These are phyloP conservation scores for Logfia minima DNA, from an alignment of 129 eudicot genomes.

Conservation along the genomic window DNA sequence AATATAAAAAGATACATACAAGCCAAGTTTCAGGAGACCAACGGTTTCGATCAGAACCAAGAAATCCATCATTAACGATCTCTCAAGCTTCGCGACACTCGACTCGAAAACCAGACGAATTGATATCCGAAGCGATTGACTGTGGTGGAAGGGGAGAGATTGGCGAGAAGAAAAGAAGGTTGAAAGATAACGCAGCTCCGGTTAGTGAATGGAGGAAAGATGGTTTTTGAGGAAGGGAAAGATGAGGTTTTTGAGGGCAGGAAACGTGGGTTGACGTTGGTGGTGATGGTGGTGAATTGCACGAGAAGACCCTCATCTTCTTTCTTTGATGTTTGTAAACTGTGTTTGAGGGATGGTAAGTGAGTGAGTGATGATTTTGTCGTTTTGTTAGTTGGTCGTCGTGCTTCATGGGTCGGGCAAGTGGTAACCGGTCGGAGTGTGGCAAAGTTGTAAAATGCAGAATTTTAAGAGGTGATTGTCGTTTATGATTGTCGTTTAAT, in stretches of 20 bases:
- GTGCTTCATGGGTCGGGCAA: too few species aligned
- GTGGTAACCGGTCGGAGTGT: too few species aligned
- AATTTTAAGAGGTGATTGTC: too few species aligned
- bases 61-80: constrained; percentile 75
- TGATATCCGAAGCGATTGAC: constrained; percentile 20
- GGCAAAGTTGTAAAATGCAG: too few species aligned
- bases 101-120: background rate
- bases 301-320: constrained; percentile 58
- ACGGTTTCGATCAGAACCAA: constrained; percentile 50
- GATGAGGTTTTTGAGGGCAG: constrained; percentile 23
- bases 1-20: constrained; percentile 30
- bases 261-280: constrained; percentile 8
- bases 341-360: background rate
- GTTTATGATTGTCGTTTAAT: too few species aligned
- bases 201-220: constrained; percentile 25
- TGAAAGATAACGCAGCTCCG: constrained; percentile 49
- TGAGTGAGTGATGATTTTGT: too few species aligned
- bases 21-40: constrained; percentile 95
- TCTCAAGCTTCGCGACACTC: constrained; percentile 79
- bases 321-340: constrained; percentile 2
- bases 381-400: too few species aligned
- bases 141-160: constrained; percentile 34
- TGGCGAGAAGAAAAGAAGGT: constrained; percentile 47
- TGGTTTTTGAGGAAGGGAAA: constrained; percentile 15
- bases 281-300: constrained; percentile 21